Conservation (phyloP, 768 basidiomycete genomes). For the Trametes maxima region DNA sequence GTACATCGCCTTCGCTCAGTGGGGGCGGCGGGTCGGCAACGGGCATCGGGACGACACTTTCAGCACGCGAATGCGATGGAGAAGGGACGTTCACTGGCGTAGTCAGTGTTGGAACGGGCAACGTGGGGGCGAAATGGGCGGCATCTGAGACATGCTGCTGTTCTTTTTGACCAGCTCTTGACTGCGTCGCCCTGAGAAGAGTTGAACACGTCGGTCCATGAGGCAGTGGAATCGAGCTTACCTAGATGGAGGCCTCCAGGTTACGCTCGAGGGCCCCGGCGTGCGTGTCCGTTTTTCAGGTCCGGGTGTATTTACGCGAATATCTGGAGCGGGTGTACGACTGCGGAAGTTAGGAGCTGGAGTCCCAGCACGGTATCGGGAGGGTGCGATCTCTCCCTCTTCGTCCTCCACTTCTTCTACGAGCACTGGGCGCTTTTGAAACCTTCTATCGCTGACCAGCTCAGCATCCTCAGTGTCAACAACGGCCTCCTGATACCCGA, state of each 20-base stretch:
- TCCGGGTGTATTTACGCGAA: neutral
- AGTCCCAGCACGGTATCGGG: slow-evolving; percentile 10
- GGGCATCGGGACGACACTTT: slow-evolving; percentile 43
- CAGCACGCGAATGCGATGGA: slow-evolving; percentile 28
- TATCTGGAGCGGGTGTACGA: slow-evolving; percentile 11
- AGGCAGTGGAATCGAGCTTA: neutral
- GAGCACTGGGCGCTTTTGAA: slow-evolving; percentile 9
- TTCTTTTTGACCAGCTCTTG: slow-evolving; percentile 3
- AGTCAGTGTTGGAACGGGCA: slow-evolving; percentile 28
- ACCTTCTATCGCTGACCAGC: neutral
- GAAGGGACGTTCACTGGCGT: slow-evolving; percentile 28
- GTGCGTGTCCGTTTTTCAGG: neutral
- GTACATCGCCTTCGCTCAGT: slow-evolving; percentile 4
- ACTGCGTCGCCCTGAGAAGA: slow-evolving; percentile 4
- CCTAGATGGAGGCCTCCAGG: slow-evolving; percentile 19
- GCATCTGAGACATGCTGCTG: slow-evolving; percentile 20
- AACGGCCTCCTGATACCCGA: slow-evolving; percentile 41
- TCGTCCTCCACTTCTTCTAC: slow-evolving; percentile 23
- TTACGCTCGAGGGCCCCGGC: neutral
- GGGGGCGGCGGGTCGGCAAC: slow-evolving; percentile 8
- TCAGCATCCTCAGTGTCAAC: slow-evolving; percentile 12
- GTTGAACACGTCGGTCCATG: neutral
- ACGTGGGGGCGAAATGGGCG: slow-evolving; percentile 21
- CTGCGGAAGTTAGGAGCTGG: slow-evolving; percentile 16
- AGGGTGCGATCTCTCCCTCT: slow-evolving; percentile 14